Conservation (phyloP, 306 rosid genomes). For the Cucurbita maxima region DNA sequence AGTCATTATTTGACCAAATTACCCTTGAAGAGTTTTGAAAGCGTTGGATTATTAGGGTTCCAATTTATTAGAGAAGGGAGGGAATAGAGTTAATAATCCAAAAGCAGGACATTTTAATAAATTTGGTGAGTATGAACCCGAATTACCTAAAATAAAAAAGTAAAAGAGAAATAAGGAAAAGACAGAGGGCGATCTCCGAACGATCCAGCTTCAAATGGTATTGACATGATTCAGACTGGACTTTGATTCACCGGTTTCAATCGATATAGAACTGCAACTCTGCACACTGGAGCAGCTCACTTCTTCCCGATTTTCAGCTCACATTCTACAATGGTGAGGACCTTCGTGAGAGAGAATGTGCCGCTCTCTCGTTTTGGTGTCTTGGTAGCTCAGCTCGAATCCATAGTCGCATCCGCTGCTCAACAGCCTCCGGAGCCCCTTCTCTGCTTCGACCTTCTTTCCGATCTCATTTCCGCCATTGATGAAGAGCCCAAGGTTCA, state of each 20-base stretch:
- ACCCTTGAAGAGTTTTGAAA: no score
- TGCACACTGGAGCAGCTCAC: neutral
- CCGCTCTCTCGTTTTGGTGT: slow-evolving; percentile 96
- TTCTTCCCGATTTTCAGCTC: neutral
- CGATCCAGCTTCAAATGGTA: neutral
- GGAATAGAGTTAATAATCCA: neutral
- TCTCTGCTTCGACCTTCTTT: slow-evolving; percentile 95
- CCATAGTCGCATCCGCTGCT: slow-evolving; percentile 75
- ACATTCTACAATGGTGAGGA: slow-evolving; percentile 33
- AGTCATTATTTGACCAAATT: no score
- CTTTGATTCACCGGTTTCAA: neutral
- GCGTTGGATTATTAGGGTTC: no score
- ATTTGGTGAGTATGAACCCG: neutral
- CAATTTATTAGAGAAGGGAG: neutral
- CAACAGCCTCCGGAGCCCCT: slow-evolving; percentile 83
- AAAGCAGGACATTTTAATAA: neutral
- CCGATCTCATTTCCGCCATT: slow-evolving; percentile 93
- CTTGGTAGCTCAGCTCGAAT: slow-evolving; percentile 85
- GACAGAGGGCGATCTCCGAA: neutral
- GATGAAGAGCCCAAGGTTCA: slow-evolving; percentile 76
- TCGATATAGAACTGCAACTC: neutral
- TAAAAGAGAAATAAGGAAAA: neutral
- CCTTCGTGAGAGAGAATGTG: slow-evolving; percentile 30
- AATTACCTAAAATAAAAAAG: no score
- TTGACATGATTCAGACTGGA: neutral